Percentiles rank a stretch among this genome's conserved stretches.
phyloP scores from a whole-genome alignment of 1,284 basidiomycete species.

The Golubevia sp. region DNA sequence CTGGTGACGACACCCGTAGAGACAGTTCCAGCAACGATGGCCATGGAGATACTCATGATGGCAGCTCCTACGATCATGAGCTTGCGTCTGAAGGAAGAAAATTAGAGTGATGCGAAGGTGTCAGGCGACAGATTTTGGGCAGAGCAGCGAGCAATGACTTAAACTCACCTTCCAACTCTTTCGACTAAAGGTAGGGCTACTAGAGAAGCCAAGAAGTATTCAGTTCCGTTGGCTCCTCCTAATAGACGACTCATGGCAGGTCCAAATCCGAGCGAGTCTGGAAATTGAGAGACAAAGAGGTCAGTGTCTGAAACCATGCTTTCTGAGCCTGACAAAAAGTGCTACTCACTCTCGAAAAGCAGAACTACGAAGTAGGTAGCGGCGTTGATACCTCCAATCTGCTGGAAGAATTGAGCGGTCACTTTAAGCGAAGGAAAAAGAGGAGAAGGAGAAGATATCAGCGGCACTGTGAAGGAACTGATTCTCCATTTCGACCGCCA shows the following conservation, averaged over 20 bases:
- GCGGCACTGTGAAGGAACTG: too few relatives aligned
- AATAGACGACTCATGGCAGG: background rate
- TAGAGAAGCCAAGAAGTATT: conserved; percentile 3
- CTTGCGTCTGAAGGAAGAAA: too few relatives aligned
- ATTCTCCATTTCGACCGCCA: too few relatives aligned
- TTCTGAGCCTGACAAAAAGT: too few relatives aligned
- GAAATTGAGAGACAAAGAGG: too few relatives aligned
- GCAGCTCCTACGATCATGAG: conserved; percentile 1
- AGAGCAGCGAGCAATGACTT: too few relatives aligned
- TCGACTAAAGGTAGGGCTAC: conserved; percentile 6
- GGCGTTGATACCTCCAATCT: conserved; percentile 5
- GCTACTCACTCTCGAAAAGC: conserved; percentile 6
- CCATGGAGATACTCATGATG: conserved; percentile 5
- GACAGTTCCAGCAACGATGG: background rate
- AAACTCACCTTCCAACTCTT: background rate
- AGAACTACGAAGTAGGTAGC: background rate
- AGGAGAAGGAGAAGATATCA: too few relatives aligned
- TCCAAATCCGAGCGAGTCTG: conserved; percentile 6
- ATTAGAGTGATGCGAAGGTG: too few relatives aligned
- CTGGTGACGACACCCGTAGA: background rate
- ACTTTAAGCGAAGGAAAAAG: too few relatives aligned
- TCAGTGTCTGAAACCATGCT: too few relatives aligned
- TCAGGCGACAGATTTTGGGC: too few relatives aligned
- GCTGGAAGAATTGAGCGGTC: conserved; percentile 8
- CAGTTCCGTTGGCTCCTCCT: conserved; percentile 3